These are phyloP conservation scores for Hypoxylon sp. DNA, from an alignment of 2,329 filamentous ascomycete species.

Conservation along the genomic window DNA sequence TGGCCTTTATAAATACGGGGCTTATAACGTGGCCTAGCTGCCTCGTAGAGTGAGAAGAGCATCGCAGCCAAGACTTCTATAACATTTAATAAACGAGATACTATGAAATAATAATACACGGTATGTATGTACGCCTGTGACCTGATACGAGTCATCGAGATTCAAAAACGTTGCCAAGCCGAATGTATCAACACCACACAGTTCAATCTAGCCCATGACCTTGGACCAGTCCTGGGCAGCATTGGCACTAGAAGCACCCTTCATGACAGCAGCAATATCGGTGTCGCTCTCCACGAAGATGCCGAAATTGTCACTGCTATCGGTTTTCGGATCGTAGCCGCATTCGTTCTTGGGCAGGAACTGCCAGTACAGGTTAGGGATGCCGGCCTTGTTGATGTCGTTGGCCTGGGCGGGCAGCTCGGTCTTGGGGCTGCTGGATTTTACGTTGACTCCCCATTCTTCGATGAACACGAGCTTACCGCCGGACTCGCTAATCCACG, in stretches of 20 bases:
- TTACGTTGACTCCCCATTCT: constrained; percentile 60
- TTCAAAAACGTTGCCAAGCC: neutral
- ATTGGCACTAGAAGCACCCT: constrained; percentile 33
- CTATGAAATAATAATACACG: constrained; percentile 6
- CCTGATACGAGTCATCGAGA: neutral
- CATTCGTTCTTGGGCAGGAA: constrained; percentile 47
- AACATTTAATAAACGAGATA: constrained; percentile 12
- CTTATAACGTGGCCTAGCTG: too few species aligned
- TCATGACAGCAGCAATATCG: constrained; percentile 39
- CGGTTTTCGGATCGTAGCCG: constrained; percentile 43
- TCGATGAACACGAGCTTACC: constrained; percentile 53
- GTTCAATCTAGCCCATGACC: constrained; percentile 26
- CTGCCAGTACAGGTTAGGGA: constrained; percentile 54
- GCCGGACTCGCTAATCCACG: constrained; percentile 46
- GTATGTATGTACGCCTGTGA: constrained; percentile 19
- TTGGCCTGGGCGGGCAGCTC: constrained; percentile 48
- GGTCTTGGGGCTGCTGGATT: constrained; percentile 54
- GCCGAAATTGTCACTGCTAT: constrained; percentile 45
- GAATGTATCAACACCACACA: neutral
- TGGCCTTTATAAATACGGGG: too few species aligned
- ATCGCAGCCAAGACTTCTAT: neutral
- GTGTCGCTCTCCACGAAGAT: constrained; percentile 42
- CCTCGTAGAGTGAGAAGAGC: neutral
- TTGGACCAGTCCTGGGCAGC: constrained; percentile 43
- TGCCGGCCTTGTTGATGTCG: constrained; percentile 50